Evolutionary conservation across 768 basidiomycete species (phyloP).

Genomic region (Termitomyces sp.): DNA sequence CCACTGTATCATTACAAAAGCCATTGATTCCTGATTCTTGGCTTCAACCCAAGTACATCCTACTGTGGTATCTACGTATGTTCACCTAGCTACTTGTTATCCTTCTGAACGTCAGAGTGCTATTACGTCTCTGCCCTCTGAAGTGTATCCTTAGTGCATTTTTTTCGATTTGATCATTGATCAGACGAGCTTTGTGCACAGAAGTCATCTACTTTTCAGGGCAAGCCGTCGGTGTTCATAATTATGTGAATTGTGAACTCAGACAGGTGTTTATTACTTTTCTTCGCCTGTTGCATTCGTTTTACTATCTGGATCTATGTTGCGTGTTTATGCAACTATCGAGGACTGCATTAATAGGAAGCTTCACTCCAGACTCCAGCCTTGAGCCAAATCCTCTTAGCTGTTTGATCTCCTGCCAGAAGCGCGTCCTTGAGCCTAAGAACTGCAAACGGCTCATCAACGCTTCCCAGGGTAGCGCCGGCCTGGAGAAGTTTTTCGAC

Average conservation of each 20-base stretch:
- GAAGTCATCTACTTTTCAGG: too few species aligned
- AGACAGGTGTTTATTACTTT: background rate
- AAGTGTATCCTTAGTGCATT: background rate
- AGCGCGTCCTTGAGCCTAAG: conserved; percentile 35
- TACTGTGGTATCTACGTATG: background rate
- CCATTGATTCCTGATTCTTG: background rate
- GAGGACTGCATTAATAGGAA: background rate
- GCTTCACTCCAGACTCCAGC: conserved; percentile 30
- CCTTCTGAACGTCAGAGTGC: background rate
- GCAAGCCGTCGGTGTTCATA: too few species aligned
- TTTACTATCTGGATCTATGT: background rate
- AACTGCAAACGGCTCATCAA: conserved; percentile 57
- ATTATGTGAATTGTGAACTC: too few species aligned
- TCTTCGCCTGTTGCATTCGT: background rate
- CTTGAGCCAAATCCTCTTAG: conserved; percentile 51
- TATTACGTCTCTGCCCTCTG: background rate
- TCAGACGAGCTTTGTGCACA: background rate
- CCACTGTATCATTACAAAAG: background rate
- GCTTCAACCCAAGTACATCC: background rate
- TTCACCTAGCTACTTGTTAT: background rate
- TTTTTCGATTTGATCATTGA: too few species aligned
- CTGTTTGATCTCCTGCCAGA: conserved; percentile 35
- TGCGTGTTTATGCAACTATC: background rate
- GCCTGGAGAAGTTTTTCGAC: conserved; percentile 65
- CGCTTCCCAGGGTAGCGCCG: conserved; percentile 68